Conservation (phyloP, 2,329 filamentous ascomycete genomes). For the Coniochaeta hoffmannii region DNA sequence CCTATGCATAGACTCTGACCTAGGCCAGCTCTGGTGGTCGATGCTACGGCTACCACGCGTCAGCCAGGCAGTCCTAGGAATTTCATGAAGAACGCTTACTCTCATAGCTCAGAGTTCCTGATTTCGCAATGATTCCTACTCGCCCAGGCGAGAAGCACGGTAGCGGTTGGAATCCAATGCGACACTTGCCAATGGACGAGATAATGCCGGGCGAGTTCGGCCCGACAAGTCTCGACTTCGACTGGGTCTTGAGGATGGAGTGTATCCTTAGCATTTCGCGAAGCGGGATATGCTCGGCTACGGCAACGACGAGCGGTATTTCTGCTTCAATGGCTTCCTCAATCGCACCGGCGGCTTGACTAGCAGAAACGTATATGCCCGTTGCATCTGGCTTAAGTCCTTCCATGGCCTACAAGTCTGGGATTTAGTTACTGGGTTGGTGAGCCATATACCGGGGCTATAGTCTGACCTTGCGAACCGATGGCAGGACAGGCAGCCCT, state of each 20-base stretch:
- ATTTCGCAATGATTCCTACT: constrained; percentile 73
- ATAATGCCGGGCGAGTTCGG: constrained; percentile 81
- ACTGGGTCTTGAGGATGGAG: constrained; percentile 63
- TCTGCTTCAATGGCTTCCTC: constrained; percentile 76
- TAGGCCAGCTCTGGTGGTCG: constrained; percentile 64
- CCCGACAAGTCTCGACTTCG: constrained; percentile 64
- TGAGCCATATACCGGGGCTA: neutral
- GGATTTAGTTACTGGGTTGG: neutral
- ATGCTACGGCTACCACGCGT: constrained; percentile 49
- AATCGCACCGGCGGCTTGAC: constrained; percentile 64
- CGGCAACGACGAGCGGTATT: constrained; percentile 68
- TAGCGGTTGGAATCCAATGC: constrained; percentile 60
- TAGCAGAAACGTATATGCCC: constrained; percentile 73
- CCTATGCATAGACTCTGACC: constrained; percentile 73
- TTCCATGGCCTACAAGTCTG: constrained; percentile 49
- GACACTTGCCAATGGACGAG: constrained; percentile 63
- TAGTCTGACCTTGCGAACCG: constrained; percentile 47
- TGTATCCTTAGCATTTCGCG: constrained; percentile 68
- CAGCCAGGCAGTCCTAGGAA: neutral
- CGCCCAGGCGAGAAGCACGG: constrained; percentile 64
- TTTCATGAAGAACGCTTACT: constrained; percentile 3
- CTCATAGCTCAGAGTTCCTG: constrained; percentile 74
- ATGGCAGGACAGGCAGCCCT: constrained; percentile 63
- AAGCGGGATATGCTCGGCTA: constrained; percentile 72
- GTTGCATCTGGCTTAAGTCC: constrained; percentile 68